Conservation (phyloP, 2,329 filamentous ascomycete species). For the Trichophyton equinum region DNA sequence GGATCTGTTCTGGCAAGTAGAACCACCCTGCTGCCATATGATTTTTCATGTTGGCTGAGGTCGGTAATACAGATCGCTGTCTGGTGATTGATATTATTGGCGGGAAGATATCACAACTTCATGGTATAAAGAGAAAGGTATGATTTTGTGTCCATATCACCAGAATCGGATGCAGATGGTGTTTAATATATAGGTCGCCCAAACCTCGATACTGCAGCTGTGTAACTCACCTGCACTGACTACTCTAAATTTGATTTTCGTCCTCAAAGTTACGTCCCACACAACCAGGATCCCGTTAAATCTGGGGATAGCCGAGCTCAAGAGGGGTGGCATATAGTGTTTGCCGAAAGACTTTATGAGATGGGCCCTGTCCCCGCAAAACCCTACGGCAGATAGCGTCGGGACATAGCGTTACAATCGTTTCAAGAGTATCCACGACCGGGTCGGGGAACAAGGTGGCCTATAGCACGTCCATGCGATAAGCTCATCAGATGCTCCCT, state of each 20-base stretch:
- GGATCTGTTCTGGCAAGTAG: conserved; percentile 24
- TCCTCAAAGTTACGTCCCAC: not conserved
- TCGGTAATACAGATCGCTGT: too few relatives aligned
- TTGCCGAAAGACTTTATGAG: not conserved
- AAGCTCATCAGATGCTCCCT: too few relatives aligned
- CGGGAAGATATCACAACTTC: not conserved
- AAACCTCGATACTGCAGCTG: too few relatives aligned
- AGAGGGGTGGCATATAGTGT: not conserved
- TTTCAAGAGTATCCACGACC: too few relatives aligned
- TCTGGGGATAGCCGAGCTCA: not conserved
- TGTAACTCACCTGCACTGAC: not conserved
- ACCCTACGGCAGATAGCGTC: not conserved
- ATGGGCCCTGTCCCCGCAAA: not conserved
- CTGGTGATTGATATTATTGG: not conserved
- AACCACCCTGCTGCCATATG: conserved; percentile 23
- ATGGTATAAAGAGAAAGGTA: not conserved
- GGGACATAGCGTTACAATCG: not conserved
- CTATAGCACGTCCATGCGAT: too few relatives aligned
- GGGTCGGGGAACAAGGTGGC: too few relatives aligned
- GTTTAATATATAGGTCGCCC: not conserved
- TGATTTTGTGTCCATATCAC: not conserved
- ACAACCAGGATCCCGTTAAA: not conserved
- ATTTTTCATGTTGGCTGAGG: conserved; percentile 18
- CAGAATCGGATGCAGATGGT: not conserved
- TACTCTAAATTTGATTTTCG: not conserved